A percentile compares a stretch with the other conserved stretches of the same genome.
These are phyloP conservation scores for Aspergillus novoparasiticus DNA, from an alignment of 2,329 filamentous ascomycete genomes.

Conservation along the genomic window DNA sequence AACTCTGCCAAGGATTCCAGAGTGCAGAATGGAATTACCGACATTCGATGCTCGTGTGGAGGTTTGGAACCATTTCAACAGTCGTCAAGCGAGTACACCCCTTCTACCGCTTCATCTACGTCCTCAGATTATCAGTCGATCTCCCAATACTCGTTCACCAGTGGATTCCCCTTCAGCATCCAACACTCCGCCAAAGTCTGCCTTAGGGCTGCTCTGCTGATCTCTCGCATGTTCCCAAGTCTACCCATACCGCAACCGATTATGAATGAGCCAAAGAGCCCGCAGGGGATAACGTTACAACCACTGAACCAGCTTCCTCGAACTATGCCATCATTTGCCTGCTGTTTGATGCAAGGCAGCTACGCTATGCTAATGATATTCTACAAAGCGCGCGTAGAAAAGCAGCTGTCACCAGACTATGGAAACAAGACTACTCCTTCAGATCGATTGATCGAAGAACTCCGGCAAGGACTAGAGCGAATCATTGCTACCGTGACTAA, in stretches of 20 bases:
- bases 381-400: conserved; percentile 44
- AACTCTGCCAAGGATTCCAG: conserved; percentile 13
- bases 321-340: conserved; percentile 51
- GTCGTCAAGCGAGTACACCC: conserved; percentile 34
- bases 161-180: conserved; percentile 44
- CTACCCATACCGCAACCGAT: conserved; percentile 42
- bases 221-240: conserved; percentile 44
- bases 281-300: conserved; percentile 18
- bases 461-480: conserved; percentile 40
- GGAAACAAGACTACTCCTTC: conserved; percentile 28
- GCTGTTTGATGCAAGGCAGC: conserved; percentile 51
- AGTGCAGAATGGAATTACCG: conserved; percentile 27
- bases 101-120: conserved; percentile 36
- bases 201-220: conserved; percentile 42
- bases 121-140: conserved; percentile 34
- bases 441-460: conserved; percentile 38
- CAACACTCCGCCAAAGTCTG: conserved; percentile 47
- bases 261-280: conserved; percentile 16
- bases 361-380: conserved; percentile 52
- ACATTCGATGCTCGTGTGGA: conserved; percentile 36
- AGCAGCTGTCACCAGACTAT: conserved; percentile 31
- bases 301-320: conserved; percentile 35
- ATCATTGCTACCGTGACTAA: conserved; percentile 42
- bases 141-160: conserved; percentile 32
- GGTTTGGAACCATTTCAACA: conserved; percentile 34